phyloP scores from a whole-genome alignment of 208 protist genomes.

The Leishmania turanica region DNA sequence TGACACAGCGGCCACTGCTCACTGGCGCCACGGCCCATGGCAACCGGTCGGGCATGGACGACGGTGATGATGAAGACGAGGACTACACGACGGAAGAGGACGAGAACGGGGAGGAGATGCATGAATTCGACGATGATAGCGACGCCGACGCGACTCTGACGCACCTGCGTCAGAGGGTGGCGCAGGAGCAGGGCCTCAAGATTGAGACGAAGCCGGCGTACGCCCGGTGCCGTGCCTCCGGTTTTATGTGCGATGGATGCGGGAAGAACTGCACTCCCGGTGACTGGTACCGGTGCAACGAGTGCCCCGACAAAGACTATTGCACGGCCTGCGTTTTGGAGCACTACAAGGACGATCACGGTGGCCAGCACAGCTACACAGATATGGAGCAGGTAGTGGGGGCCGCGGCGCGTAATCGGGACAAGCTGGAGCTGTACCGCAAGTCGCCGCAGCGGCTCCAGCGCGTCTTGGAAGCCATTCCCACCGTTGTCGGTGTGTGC shows the following conservation, averaged over 20 bases:
- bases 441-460: constrained; percentile 51
- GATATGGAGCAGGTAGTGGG: constrained; percentile 61
- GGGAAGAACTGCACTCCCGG: constrained; percentile 38
- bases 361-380: constrained; percentile 62
- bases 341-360: constrained; percentile 42
- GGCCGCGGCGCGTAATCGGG: constrained; percentile 28
- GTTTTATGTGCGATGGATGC: constrained; percentile 72
- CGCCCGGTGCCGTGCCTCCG: constrained; percentile 26
- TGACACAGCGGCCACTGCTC: constrained; percentile 18
- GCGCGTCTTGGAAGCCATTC: constrained; percentile 54
- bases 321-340: constrained; percentile 70
- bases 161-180: constrained; percentile 37
- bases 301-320: constrained; percentile 73
- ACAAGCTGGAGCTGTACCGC: constrained; percentile 45
- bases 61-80: constrained; percentile 32
- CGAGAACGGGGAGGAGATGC: constrained; percentile 21
- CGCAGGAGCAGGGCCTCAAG: constrained; percentile 29
- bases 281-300: constrained; percentile 89
- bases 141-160: background rate
- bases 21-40: constrained; percentile 6
- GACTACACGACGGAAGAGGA: constrained; percentile 38
- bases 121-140: background rate
- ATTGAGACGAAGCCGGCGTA: constrained; percentile 41
- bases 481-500: constrained; percentile 59
- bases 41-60: constrained; percentile 17